Base-by-base conservation (phyloP, 2,329 filamentous ascomycete genomes). In the Colletotrichum sansevieriae region DNA sequence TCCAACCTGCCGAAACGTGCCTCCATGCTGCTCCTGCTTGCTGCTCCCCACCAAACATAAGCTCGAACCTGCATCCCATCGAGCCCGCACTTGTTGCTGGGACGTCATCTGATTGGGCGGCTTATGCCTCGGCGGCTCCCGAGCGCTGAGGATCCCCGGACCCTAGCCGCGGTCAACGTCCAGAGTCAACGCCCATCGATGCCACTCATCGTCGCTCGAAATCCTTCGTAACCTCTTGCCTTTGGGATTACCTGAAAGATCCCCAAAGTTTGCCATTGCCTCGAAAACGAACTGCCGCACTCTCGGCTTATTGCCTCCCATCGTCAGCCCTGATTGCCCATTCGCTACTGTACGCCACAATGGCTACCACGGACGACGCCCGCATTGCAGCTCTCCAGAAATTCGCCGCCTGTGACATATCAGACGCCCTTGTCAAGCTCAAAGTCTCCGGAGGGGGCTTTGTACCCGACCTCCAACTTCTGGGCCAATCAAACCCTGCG, bases 371-470 rank as follows among this genome's bases (percentile, higher is more conserved):
- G 29, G 71, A 75, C 49, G 72, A 75, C 37, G 72, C 75, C 29
- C 64, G 58, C 35, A 63, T 71, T 52, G 35, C 46, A n/a, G 54
- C 70, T 41, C 78, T 82, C 25, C 73, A 72, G 65, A 72, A 77
- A 43, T 84, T 84, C 73, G 79, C 79, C 18, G 82, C 84, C 43
- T 86, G 84, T 76, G 84, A 92, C 83, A 82, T 93, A 69, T 92
- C 91, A 11, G 92, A 94, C 77, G 91, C 91, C 6, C 84, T 94
- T 2, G 83, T 93, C 63, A 92, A 91, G 74, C 83, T 94, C 55
- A 86, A 90, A 68, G 85, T 90, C 9, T 84, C 89, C 11, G 85
- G 87, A 54, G 90, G 89, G 29, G 92, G 92, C 62, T 90, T 89
- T 75, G 79, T 94, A 43, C 82, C 88, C 43, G 90, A 93, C 75